Evolutionary conservation across 345 rosid genomes (phyloP), one percentile per base, ranked within the genome.

Genomic region (Kandelia obovata): DNA sequence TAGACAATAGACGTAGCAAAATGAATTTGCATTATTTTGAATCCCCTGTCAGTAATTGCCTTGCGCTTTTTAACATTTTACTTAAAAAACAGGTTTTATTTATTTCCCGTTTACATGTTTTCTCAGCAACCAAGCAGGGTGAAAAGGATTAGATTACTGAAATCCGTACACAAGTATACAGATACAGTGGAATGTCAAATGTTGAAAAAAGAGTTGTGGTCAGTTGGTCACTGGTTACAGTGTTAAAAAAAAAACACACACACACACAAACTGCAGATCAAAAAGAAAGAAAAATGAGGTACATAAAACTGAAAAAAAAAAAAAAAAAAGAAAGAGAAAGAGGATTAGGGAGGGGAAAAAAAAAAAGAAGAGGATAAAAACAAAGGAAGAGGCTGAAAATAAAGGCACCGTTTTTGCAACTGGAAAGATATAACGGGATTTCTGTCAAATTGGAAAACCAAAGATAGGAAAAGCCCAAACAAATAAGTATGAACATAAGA

Each of bases 371-470:
- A 30, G 4, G 32, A 25, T 7, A 1, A 13, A 25, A 8, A 21
- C 21, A 25, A 5, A 27, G 26, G 39, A 35, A 57, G 55, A 59
- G 47, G 57, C 26, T 5, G 35, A 34, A 74, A 62, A 46, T 5
- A 62, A 59, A 67, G 57, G 19, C 23, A 46, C 65, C 73, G 68
- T 68, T 63, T 49, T 75, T 58, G 55, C 20, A 62, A 72, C 66
- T 39, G 66, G 70, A 64, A 75, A 77, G 62, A 43, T 69, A 55
- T 53, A 43, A 67, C 16, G 61, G 28, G 39, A 23, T 66, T 56
- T 26, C 30, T 58, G 27, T 31, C 62, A 49, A 55, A 51, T 32
- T 46, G 61, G 59, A 69, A 79, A 19, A 72, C 70, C 71, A 68
- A 9, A 27, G 59, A 64, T 73, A 77, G 65, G 43, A 61, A 67